Percentiles rank a stretch among this genome's conserved stretches.
Evolutionary conservation across 345 rosid genomes (phyloP).

Genomic region (Xanthoceras sorbifolium): DNA sequence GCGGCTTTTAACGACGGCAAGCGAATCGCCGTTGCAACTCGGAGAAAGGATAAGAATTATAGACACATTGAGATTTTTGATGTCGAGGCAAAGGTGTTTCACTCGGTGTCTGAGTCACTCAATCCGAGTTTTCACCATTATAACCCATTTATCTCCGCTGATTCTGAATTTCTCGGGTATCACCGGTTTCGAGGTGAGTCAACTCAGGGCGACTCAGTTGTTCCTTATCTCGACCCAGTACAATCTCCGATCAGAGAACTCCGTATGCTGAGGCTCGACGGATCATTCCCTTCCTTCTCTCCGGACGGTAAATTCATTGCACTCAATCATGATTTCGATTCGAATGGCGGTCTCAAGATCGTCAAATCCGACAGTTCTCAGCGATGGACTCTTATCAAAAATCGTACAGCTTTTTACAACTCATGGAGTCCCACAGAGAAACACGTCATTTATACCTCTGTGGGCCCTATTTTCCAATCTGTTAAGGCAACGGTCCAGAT

Average conservation of each 20-base stretch:
- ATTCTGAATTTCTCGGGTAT: conserved; percentile 59
- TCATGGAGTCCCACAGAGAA: conserved; percentile 82
- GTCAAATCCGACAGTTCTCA: conserved; percentile 73
- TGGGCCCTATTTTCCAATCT: conserved; percentile 75
- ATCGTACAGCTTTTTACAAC: conserved; percentile 71
- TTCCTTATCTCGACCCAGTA: conserved; percentile 72
- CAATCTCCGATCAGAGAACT: conserved; percentile 54
- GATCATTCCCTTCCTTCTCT: conserved; percentile 69
- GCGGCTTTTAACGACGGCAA: conserved; percentile 63
- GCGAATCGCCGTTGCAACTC: conserved; percentile 71
- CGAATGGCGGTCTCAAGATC: conserved; percentile 49
- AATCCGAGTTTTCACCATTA: conserved; percentile 77
- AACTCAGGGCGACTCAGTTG: conserved; percentile 41
- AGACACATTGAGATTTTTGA: conserved; percentile 82
- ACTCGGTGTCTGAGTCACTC: conserved; percentile 47
- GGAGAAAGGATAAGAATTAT: conserved; percentile 43
- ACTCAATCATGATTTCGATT: conserved; percentile 46
- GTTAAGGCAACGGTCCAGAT: conserved; percentile 61
- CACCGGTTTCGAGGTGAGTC: conserved; percentile 84
- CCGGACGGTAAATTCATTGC: conserved; percentile 62
- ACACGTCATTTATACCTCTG: conserved; percentile 66
- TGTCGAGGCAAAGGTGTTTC: conserved; percentile 40
- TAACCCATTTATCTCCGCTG: conserved; percentile 70
- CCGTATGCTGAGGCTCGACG: conserved; percentile 63
- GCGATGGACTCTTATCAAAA: conserved; percentile 68